Evolutionary conservation across 768 basidiomycete species (phyloP).

Genomic region (Suillus tomentosus): DNA sequence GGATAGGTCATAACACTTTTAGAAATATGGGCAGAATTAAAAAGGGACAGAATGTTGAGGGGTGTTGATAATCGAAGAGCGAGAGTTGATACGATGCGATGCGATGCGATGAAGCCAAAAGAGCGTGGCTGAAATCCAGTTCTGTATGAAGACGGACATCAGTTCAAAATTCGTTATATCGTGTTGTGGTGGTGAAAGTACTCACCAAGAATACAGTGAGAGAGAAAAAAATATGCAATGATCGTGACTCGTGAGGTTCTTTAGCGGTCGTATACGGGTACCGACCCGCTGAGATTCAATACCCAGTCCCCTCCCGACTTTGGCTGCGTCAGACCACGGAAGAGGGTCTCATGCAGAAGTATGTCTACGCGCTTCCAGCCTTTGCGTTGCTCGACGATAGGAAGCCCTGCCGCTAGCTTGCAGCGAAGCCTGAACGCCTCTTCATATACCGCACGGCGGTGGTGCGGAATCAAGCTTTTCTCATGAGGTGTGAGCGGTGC

Average conservation of each 20-base stretch:
- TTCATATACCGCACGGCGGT: slow-evolving; percentile 34
- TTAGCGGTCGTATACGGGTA: not conserved
- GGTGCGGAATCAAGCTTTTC: slow-evolving; percentile 32
- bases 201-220: slow-evolving; percentile 3
- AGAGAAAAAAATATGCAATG: not conserved
- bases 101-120: not conserved
- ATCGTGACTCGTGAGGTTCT: not conserved
- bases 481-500: slow-evolving; percentile 49
- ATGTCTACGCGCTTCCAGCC: slow-evolving; percentile 62
- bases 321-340: slow-evolving; percentile 49
- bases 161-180: not conserved
- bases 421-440: slow-evolving; percentile 50
- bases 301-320: slow-evolving; percentile 39
- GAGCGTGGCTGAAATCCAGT: slow-evolving; percentile 4
- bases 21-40: slow-evolving; percentile 1
- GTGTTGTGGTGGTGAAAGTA: not conserved
- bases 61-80: not conserved
- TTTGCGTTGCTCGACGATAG: slow-evolving; percentile 42
- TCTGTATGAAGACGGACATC: not conserved
- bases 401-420: slow-evolving; percentile 42
- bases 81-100: slow-evolving; percentile 4
- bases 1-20: not conserved
- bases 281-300: slow-evolving; percentile 30
- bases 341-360: slow-evolving; percentile 52
- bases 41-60: slow-evolving; percentile 1